Evolutionary conservation across 148 eudicot genomes (phyloP), one percentile per base, ranked within the genome.

Genomic region (Gaultheria prostrata): DNA sequence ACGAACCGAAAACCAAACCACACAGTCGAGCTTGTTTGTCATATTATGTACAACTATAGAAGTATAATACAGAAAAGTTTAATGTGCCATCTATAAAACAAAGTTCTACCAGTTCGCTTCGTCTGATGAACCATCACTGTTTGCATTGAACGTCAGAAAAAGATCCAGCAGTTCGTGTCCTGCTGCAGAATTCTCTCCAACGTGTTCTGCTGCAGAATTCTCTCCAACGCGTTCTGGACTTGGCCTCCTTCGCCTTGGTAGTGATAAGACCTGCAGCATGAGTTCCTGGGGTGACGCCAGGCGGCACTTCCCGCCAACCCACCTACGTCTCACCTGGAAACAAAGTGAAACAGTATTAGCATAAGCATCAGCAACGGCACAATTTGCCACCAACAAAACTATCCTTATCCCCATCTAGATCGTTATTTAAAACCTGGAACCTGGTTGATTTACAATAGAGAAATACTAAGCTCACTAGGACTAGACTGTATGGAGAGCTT

Each of bases 251-350:
- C 81, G 83, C 76, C 86, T 91, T 80, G 84, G 88, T 79, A 85
- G 76, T 3, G 98, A 84, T 81, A 92, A 54, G 18, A 94, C 84
- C 79, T 93, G 92, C 88, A 91, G 56, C 87, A 93, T 82, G 85
- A 93, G 83, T 83, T 93, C 94, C 82, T 90, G 86, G 21, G 98
- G 91, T 51, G 98, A 90, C 46, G 85, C 75, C 89, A 88, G 77
- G 7, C 28, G 87, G 80, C 82, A 86, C 90, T 88, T 91, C 95
- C 93, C 92, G 81, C 86, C 87, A 90, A 86, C 87, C 81, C 84
- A 46, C 86, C 85, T 86, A 20, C 92, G 92, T 82, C 91, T 90
- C 82, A 84, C 65, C 98, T 93, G 91, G 84, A 93, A 89, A 92
- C 84, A 90, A 88, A 87, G 85, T 46, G 72, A 78, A 86, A 80